Percentiles rank a stretch among this genome's conserved stretches.
Evolutionary conservation across 1,139 yeast genomes (phyloP).

Genomic region (Lizanozyma gosingica): DNA sequence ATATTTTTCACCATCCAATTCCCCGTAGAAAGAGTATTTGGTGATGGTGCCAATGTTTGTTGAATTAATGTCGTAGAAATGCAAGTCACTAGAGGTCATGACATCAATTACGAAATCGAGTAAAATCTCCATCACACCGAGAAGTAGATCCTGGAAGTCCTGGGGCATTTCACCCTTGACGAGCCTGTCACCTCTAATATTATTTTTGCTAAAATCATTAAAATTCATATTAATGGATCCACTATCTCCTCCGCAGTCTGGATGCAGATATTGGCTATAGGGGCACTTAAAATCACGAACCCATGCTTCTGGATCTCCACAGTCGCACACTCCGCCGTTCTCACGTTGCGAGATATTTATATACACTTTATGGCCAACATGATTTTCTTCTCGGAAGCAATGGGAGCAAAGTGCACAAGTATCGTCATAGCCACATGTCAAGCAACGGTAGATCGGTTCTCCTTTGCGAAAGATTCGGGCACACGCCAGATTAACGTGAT

Average conservation of each 20-base stretch:
- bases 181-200: background rate
- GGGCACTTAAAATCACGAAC: constrained; percentile 30
- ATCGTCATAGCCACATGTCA: constrained; percentile 77
- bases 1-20: constrained; percentile 26
- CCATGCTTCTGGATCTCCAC: constrained; percentile 62
- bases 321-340: constrained; percentile 78
- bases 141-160: constrained; percentile 24
- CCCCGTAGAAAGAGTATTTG: constrained; percentile 17
- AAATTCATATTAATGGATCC: constrained; percentile 4
- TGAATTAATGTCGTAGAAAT: constrained; percentile 15
- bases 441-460: constrained; percentile 81
- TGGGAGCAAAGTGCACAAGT: constrained; percentile 78
- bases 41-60: constrained; percentile 7
- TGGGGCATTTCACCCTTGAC: constrained; percentile 20
- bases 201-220: constrained; percentile 1
- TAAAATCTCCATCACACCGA: constrained; percentile 41
- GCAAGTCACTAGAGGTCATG: constrained; percentile 37
- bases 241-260: constrained; percentile 7
- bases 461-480: constrained; percentile 69
- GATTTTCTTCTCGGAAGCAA: constrained; percentile 67
- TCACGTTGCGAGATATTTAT: constrained; percentile 69
- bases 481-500: constrained; percentile 68
- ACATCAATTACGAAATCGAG: constrained; percentile 77
- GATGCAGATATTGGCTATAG: constrained; percentile 9
- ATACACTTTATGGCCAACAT: constrained; percentile 68